Evolutionary conservation across 129 eudicot genomes (phyloP).

Genomic region (Apium graveolens): DNA sequence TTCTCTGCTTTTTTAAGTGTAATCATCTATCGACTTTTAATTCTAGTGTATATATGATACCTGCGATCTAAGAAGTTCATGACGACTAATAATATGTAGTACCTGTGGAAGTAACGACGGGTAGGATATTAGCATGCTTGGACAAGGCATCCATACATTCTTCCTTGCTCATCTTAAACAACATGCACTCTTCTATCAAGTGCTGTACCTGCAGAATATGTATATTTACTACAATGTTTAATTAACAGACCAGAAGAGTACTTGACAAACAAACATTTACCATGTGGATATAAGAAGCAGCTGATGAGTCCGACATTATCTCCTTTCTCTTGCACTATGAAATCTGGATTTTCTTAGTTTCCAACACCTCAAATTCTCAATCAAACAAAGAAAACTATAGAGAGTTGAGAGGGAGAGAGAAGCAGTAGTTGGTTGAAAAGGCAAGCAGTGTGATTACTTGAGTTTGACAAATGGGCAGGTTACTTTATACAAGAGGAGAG

Average conservation of each 20-base stretch:
- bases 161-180: conserved; percentile 46
- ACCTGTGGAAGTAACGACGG: conserved; percentile 48
- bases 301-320: conserved; percentile 22
- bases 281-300: conserved; percentile 38
- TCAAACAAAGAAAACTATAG: neutral
- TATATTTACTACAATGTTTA: neutral
- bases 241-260: neutral
- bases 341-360: neutral
- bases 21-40: no score
- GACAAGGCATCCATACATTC: conserved; percentile 51
- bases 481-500: no score
- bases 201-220: conserved; percentile 33
- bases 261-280: neutral
- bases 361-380: neutral
- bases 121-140: conserved; percentile 45
- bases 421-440: neutral
- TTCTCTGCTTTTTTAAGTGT: no score
- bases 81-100: neutral
- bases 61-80: no score
- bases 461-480: neutral
- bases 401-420: neutral
- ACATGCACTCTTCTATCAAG: conserved; percentile 45
- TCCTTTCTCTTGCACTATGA: neutral
- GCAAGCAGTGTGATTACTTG: neutral
- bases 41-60: no score